Percentiles rank a stretch among this genome's conserved stretches.
These are phyloP conservation scores for Volvariella surrecta DNA, from an alignment of 1,284 basidiomycete genomes.

Conservation along the genomic window DNA sequence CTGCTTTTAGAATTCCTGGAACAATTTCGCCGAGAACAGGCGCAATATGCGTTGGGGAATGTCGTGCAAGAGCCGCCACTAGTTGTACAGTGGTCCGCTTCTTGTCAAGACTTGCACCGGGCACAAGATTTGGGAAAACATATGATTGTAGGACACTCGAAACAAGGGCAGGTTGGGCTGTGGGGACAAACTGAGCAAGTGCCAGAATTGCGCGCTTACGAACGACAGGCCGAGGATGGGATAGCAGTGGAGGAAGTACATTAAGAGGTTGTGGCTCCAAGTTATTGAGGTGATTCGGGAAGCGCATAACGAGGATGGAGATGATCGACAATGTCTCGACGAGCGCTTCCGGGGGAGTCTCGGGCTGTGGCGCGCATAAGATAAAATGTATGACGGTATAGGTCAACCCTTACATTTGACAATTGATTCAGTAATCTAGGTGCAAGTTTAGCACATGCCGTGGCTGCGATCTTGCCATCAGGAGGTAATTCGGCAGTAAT, in stretches of 20 bases:
- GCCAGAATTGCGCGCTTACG: constrained; percentile 87
- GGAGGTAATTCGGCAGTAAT: constrained; percentile 85
- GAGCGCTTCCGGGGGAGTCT: constrained; percentile 75
- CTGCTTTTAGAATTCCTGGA: constrained; percentile 60
- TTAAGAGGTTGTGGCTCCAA: constrained; percentile 53
- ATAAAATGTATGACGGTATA: constrained; percentile 1
- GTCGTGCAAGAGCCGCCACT: constrained; percentile 69
- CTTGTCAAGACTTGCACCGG: constrained; percentile 47
- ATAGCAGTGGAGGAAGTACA: constrained; percentile 70
- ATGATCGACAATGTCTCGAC: constrained; percentile 89
- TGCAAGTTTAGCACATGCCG: constrained; percentile 78
- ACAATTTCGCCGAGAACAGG: constrained; percentile 52
- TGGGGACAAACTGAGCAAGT: constrained; percentile 73
- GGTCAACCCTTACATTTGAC: constrained; percentile 48
- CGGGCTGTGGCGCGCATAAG: constrained; percentile 29
- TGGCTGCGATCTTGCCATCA: constrained; percentile 69
- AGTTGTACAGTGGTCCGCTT: constrained; percentile 77
- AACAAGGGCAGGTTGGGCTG: constrained; percentile 51
- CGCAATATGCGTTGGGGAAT: constrained; percentile 60
- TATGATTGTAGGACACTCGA: constrained; percentile 42
- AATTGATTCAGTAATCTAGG: constrained; percentile 80
- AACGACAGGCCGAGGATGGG: constrained; percentile 73
- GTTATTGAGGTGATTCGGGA: constrained; percentile 64
- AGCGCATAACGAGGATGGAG: constrained; percentile 84
- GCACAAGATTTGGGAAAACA: constrained; percentile 54